These are phyloP conservation scores for Clitoria ternatea DNA, from an alignment of 306 rosid genomes.

Conservation along the genomic window DNA sequence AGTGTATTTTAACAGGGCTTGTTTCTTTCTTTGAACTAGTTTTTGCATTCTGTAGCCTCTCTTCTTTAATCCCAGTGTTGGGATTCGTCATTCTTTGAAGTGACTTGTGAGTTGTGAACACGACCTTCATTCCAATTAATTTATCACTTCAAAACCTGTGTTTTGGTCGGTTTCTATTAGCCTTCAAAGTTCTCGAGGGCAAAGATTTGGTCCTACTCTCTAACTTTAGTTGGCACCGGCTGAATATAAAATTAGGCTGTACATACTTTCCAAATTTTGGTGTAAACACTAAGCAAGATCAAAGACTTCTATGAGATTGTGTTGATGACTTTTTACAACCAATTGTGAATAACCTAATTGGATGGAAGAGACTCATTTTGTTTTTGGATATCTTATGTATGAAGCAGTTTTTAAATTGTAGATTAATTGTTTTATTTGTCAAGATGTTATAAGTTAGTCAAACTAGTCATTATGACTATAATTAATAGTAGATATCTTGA, in stretches of 20 bases:
- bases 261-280: background rate
- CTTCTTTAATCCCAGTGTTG: conserved; percentile 3
- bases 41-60: conserved; percentile 7
- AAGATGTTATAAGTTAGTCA: no score
- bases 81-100: conserved; percentile 14
- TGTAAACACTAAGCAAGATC: conserved; percentile 9
- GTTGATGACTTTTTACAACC: conserved; percentile 2
- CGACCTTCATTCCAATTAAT: conserved; percentile 5
- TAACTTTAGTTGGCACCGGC: background rate
- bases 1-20: conserved; percentile 15
- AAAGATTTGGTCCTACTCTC: background rate
- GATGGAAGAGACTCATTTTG: no score
- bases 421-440: no score
- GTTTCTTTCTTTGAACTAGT: conserved; percentile 47
- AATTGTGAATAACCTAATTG: no score
- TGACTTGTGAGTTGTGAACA: conserved; percentile 11
- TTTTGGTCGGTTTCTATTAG: background rate
- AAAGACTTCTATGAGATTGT: background rate
- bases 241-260: background rate
- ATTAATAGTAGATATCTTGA: no score
- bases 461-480: no score
- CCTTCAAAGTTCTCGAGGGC: background rate
- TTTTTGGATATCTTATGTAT: no score
- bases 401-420: no score
- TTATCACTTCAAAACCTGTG: background rate